phyloP scores from a whole-genome alignment of 352 stramenopile species.

The Pythium rhizo-oryzae region DNA sequence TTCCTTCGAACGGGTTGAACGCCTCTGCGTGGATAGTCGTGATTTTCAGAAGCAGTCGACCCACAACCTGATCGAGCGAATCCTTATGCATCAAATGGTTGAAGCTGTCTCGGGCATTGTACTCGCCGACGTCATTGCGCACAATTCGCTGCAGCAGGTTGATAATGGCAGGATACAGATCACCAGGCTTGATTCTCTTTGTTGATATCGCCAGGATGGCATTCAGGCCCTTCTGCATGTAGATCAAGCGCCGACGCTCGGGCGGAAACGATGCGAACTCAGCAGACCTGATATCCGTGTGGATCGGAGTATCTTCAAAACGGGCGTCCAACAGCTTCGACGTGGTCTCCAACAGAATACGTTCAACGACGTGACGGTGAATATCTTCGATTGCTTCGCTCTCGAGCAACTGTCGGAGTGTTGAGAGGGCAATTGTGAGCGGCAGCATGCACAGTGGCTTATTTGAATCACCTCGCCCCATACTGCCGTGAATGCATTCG shows the following conservation, averaged over 20 bases:
- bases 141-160: slow-evolving; percentile 82
- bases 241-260: slow-evolving; percentile 42
- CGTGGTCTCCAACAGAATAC: slow-evolving; percentile 73
- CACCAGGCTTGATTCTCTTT: slow-evolving; percentile 60
- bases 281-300: slow-evolving; percentile 44
- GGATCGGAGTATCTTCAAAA: slow-evolving; percentile 58
- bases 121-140: slow-evolving; percentile 78
- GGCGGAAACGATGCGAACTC: slow-evolving; percentile 32
- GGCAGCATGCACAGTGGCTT: slow-evolving; percentile 73
- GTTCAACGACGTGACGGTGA: slow-evolving; percentile 77
- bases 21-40: slow-evolving; percentile 56
- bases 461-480: slow-evolving; percentile 58
- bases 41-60: slow-evolving; percentile 71
- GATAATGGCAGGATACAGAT: slow-evolving; percentile 79
- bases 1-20: slow-evolving; percentile 70
- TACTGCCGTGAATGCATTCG: slow-evolving; percentile 73
- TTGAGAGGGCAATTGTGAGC: slow-evolving; percentile 73
- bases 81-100: slow-evolving; percentile 79
- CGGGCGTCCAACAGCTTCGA: slow-evolving; percentile 75
- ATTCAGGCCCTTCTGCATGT: slow-evolving; percentile 74
- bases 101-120: slow-evolving; percentile 68
- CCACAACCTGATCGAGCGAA: slow-evolving; percentile 78
- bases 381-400: slow-evolving; percentile 62
- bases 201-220: slow-evolving; percentile 60
- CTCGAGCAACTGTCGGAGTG: slow-evolving; percentile 61